phyloP scores from a whole-genome alignment of 2,329 filamentous ascomycete species.

The Ophiostoma piceae region DNA sequence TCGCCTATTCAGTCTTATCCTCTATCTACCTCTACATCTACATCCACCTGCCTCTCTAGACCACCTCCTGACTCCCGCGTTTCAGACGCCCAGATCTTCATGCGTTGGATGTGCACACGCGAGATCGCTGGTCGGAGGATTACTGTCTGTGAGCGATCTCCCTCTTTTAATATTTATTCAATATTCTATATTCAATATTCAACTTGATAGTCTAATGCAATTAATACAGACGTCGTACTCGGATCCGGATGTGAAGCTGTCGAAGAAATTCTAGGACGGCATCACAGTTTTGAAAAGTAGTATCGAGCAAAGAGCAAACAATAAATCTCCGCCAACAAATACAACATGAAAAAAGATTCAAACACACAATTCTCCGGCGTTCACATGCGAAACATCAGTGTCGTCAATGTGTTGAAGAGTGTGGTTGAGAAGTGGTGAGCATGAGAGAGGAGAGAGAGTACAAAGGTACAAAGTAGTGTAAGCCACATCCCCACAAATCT shows the following conservation, averaged over 20 bases:
- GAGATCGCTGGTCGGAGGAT: slow-evolving; percentile 1
- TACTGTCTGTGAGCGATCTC: neutral
- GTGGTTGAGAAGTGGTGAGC: neutral
- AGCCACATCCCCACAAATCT: neutral
- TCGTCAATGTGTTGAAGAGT: neutral
- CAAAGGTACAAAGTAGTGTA: neutral
- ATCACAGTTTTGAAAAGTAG: neutral
- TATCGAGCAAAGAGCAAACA: neutral
- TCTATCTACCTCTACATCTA: neutral
- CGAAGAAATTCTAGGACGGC: neutral
- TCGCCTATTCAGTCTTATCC: no score
- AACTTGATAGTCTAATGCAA: no score
- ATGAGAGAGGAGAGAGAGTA: neutral
- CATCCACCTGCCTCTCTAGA: neutral
- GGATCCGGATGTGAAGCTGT: neutral
- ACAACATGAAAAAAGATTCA: neutral
- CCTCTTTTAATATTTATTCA: no score
- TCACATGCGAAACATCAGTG: neutral
- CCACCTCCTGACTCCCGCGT: neutral
- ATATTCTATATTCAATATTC: no score
- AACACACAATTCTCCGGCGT: neutral
- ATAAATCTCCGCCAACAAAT: neutral
- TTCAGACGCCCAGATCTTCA: neutral
- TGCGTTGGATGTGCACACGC: slow-evolving; percentile 1
- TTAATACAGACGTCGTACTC: neutral